Percentiles rank a stretch among this genome's conserved stretches.
These are phyloP conservation scores for Gaultheria prostrata DNA, from an alignment of 148 eudicot species.

Conservation along the genomic window DNA sequence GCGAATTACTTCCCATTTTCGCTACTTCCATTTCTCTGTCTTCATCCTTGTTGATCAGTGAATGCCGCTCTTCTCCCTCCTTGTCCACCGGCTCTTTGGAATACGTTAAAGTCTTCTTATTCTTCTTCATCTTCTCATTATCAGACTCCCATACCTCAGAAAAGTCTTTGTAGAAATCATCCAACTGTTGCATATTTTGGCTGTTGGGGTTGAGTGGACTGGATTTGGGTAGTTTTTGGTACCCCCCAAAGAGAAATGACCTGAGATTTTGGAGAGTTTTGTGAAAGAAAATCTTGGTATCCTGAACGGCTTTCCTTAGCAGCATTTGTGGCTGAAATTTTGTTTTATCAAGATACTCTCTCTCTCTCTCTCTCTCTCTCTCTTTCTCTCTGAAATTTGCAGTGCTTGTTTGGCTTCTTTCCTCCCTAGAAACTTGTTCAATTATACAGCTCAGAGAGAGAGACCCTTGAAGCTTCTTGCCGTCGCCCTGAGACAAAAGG, in stretches of 20 bases:
- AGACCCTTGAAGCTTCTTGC: constrained; percentile 17
- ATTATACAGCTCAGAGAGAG: constrained; percentile 25
- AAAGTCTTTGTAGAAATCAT: constrained; percentile 29
- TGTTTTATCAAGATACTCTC: constrained; percentile 20
- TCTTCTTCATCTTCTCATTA: constrained; percentile 8
- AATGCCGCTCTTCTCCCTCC: constrained; percentile 18
- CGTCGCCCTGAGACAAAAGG: constrained; percentile 14
- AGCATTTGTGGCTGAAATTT: constrained; percentile 34
- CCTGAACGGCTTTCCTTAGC: constrained; percentile 48
- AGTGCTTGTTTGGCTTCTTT: constrained; percentile 4
- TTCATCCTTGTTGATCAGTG: not conserved
- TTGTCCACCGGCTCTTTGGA: constrained; percentile 16
- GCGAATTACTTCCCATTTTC: constrained; percentile 3
- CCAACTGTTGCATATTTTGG: constrained; percentile 32
- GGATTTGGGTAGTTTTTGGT: constrained; percentile 45
- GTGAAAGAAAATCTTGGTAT: constrained; percentile 50
- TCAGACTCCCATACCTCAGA: constrained; percentile 28
- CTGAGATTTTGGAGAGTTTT: constrained; percentile 53
- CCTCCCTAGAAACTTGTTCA: not conserved
- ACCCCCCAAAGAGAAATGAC: constrained; percentile 35
- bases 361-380: not conserved
- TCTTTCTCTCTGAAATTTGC: not conserved
- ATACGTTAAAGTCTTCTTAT: not conserved
- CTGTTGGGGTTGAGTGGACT: constrained; percentile 34
- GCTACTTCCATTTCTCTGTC: constrained; percentile 15